These are phyloP conservation scores for Trichoderma endophyticum DNA, from an alignment of 2,329 filamentous ascomycete genomes.

Conservation along the genomic window DNA sequence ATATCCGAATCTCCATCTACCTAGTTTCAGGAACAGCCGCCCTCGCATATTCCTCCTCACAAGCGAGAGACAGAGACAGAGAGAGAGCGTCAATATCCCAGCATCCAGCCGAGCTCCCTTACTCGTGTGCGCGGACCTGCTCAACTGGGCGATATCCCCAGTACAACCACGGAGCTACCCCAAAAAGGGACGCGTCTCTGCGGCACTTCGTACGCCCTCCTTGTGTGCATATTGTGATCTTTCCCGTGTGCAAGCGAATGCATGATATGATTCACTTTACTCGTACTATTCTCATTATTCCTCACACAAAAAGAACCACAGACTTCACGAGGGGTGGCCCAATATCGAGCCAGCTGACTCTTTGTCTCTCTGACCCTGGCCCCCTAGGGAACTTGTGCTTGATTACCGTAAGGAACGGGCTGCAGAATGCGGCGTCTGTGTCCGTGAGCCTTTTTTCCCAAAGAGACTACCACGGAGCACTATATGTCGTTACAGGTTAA, in stretches of 20 bases:
- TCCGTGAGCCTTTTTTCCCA: background rate
- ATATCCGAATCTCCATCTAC: background rate
- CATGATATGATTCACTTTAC: background rate
- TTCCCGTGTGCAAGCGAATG: background rate
- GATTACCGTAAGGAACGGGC: background rate
- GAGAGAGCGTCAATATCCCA: background rate
- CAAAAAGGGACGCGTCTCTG: background rate
- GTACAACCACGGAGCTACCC: background rate
- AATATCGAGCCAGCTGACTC: background rate
- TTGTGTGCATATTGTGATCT: background rate
- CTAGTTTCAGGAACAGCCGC: background rate
- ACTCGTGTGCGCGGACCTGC: background rate
- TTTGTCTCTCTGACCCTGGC: background rate
- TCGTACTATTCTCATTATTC: background rate
- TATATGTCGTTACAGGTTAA: background rate
- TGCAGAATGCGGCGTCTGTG: background rate
- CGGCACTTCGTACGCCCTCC: background rate
- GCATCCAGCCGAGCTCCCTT: background rate
- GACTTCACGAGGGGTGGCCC: background rate
- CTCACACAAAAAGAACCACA: background rate
- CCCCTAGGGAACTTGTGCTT: background rate
- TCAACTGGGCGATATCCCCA: background rate
- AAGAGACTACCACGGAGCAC: background rate
- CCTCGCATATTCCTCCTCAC: background rate
- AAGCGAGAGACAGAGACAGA: background rate